Conservation (phyloP, 768 basidiomycete genomes). For the Russula brevipes region DNA sequence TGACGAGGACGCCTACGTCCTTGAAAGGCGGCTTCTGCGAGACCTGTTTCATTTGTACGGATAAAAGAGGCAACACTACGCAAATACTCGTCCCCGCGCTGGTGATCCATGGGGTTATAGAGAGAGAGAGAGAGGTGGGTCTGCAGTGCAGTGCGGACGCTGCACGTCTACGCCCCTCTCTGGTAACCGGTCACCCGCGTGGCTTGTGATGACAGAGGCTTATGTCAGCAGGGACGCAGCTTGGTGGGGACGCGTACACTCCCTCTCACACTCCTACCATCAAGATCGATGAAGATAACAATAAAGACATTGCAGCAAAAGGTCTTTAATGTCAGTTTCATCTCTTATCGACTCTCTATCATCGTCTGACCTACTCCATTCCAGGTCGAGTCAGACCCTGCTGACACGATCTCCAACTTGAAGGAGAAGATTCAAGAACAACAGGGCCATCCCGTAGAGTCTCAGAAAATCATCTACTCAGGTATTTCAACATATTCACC, state of each 20-base stretch:
- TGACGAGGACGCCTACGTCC: conserved; percentile 44
- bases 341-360: no score
- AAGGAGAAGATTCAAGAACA: conserved; percentile 78
- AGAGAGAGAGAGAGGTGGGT: conserved; percentile 29
- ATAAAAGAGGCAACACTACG: conserved; percentile 66
- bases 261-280: not conserved
- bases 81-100: conserved; percentile 73
- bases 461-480: conserved; percentile 93
- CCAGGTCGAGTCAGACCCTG: conserved; percentile 71
- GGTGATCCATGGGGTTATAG: conserved; percentile 40
- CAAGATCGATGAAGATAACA: conserved; percentile 75
- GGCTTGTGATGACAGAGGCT: not conserved
- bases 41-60: conserved; percentile 60
- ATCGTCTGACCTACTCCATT: not conserved
- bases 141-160: conserved; percentile 19
- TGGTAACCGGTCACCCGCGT: no score
- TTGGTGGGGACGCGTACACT: conserved; percentile 7
- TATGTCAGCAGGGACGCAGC: not conserved
- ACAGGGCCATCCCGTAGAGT: conserved; percentile 67
- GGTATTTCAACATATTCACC: conserved; percentile 45
- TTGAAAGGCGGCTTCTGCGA: conserved; percentile 58
- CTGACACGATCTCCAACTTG: conserved; percentile 69
- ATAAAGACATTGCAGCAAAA: conserved; percentile 95
- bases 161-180: no score
- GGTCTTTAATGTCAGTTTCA: conserved; percentile 61